These are phyloP conservation scores for Kentomonas sorsogonicus DNA, from an alignment of 208 protist genomes.

Conservation along the genomic window DNA sequence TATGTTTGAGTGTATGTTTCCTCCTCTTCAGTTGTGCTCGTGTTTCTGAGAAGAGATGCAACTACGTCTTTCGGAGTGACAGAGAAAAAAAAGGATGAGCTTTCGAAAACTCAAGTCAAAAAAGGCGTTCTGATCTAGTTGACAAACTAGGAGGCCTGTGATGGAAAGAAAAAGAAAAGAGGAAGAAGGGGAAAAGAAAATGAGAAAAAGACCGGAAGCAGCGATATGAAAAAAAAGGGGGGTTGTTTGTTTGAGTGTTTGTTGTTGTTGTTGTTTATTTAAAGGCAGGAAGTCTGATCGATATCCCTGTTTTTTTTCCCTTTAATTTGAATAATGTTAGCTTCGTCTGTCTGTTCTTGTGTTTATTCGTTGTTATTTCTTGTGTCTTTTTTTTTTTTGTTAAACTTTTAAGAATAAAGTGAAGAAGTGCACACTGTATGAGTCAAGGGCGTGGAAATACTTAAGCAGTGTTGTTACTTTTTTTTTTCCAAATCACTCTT, in stretches of 20 bases:
- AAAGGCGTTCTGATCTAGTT: background rate
- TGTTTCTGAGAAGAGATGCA: background rate
- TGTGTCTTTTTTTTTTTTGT: background rate
- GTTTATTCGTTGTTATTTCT: background rate
- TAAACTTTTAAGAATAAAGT: background rate
- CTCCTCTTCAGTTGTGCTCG: background rate
- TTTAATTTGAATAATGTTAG: constrained; percentile 1
- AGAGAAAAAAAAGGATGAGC: constrained; percentile 7
- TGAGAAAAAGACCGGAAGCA: constrained; percentile 5
- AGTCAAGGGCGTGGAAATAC: no score
- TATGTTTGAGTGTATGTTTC: no score
- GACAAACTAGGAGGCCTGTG: constrained; percentile 4
- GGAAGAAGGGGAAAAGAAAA: constrained; percentile 8
- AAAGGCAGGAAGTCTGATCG: constrained; percentile 7
- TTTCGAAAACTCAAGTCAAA: constrained; percentile 2
- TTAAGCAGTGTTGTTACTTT: no score
- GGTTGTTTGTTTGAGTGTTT: background rate
- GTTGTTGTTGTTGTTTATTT: background rate
- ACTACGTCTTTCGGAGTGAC: no score
- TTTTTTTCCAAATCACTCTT: no score
- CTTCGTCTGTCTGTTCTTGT: background rate
- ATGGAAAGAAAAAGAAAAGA: constrained; percentile 10
- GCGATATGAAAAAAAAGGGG: constrained; percentile 1
- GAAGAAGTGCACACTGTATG: background rate
- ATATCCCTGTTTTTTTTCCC: constrained; percentile 6